Base-by-base conservation (phyloP, 164 flowering plant genomes). In the Amborella trichopoda region DNA sequence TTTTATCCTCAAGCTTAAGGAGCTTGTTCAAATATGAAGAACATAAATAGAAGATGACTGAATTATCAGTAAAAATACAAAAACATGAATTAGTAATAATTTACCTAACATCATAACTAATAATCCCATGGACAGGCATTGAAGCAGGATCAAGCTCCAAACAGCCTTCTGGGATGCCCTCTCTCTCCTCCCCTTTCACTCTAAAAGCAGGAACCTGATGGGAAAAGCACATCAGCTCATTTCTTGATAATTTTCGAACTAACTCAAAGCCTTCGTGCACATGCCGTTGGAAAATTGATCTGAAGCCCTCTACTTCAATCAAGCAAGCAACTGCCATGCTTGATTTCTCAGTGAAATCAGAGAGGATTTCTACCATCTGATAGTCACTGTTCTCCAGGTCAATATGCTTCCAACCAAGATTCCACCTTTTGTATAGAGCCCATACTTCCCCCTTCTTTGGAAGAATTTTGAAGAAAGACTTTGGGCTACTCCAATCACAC, bases 61-160 rank as follows among this genome's bases (percentile, higher is more conserved):
- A n/a, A n/a, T n/a, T n/a, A n/a, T n/a, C n/a, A n/a, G n/a, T n/a
- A n/a, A n/a, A n/a, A n/a, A n/a, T n/a, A n/a, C n/a, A n/a, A n/a
- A n/a, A n/a, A n/a, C n/a, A n/a, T n/a, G n/a, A n/a, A n/a, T n/a
- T n/a, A n/a, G n/a, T n/a, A n/a, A n/a, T n/a, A n/a, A n/a, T n/a
- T n/a, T n/a, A n/a, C n/a, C n/a, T n/a, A n/a, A n/a, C n/a, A n/a
- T n/a, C n/a, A n/a, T n/a, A n/a, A n/a, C n/a, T n/a, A n/a, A n/a
- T n/a, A n/a, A n/a, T n/a, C n/a, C n/a, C n/a, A n/a, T n/a, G n/a
- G n/a, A n/a, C n/a, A n/a, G 82, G 80, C 24, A 72, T 37, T 8
- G 86, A 63, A 24, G 76, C 76, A 30, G 82, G 56, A 58, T 76
- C 86, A 14, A 79, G 72, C 52, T 76, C 82, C 67, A 62, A 66